Evolutionary conservation across 805 yeast genomes (phyloP), one percentile per base, ranked within the genome.

Genomic region (Clavispora santaluciae): DNA sequence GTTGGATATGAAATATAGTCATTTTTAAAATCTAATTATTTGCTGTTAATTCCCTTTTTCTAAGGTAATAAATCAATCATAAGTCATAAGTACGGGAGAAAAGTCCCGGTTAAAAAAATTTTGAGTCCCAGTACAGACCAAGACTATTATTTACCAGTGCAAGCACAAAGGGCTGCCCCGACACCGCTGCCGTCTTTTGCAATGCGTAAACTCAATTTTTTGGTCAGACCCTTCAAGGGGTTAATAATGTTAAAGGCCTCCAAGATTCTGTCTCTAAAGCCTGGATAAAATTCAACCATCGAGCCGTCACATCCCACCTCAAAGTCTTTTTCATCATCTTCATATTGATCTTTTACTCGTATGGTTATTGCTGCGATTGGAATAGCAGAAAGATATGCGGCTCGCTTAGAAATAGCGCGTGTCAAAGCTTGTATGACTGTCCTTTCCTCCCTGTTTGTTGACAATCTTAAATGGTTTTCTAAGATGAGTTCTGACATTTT

Each of bases 251-350:
- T 70, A 47, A 90, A 66, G 0, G 95, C 96, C 48, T 86, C 88
- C 57, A 91, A 78, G 48, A 91, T 68, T 75, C 78, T 77, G 10
- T 82, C 76, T 66, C 83, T 81, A 67, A 85, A 91, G 20, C 91
- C 90, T 13, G 99, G 99, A 63, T 90, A 93, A 58, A 78, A 85
- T 64, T 91, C 96, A 37, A 91, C 83, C 41, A 91, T 93, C 3
- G 96, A 83, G 26, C 99, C 99, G 63, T 91, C 98, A 45, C 90
- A 90, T 44, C 97, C 98, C 50, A 93, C 78, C 61, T 91, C 98
- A 38, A 91, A 88, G 55, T 82, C 86, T 45, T 76, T 79, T 31
- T 53, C 55, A 35, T 63, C 69, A 40, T 61, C 55, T n/a, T 51
- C 35, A 53, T 83, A 86, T 34, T 68, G 68, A 40, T 74, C 78